Conservation (phyloP, 495 filamentous ascomycete species). For the Aspergillus egyptiacus region DNA sequence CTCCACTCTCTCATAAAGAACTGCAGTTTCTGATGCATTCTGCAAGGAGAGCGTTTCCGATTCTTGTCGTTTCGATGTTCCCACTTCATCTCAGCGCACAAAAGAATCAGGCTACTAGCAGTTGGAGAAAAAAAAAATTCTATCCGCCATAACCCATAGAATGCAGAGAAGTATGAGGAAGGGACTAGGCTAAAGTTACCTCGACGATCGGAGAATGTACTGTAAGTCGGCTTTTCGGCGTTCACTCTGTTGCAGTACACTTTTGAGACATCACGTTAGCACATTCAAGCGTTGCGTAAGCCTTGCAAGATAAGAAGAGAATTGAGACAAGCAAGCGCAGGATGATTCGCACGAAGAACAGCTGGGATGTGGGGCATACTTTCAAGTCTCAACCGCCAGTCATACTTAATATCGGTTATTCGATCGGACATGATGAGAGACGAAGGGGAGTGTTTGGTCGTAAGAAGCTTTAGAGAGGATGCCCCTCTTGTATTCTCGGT, state of each 20-base stretch:
- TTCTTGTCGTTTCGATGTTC: neutral
- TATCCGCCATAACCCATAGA: neutral
- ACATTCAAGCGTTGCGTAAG: slow-evolving; percentile 5
- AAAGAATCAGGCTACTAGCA: neutral
- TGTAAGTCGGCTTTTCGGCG: slow-evolving; percentile 54
- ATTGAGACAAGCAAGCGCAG: neutral
- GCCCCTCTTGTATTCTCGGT: neutral
- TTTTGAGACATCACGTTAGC: slow-evolving; percentile 27
- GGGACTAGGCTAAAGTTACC: slow-evolving; percentile 40
- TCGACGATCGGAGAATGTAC: slow-evolving; percentile 72
- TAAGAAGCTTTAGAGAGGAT: slow-evolving; percentile 2
- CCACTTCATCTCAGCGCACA: neutral
- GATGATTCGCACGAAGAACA: slow-evolving; percentile 11
- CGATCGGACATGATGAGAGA: slow-evolving; percentile 28
- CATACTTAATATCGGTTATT: slow-evolving; percentile 11
- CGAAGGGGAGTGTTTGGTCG: slow-evolving; percentile 1
- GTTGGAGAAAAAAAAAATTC: neutral
- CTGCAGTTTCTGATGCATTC: slow-evolving; percentile 2
- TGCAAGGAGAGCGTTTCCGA: neutral
- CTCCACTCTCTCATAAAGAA: slow-evolving; percentile 29
- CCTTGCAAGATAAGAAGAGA: neutral
- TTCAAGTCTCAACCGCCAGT: slow-evolving; percentile 49
- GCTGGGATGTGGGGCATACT: slow-evolving; percentile 37
- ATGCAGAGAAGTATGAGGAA: neutral
- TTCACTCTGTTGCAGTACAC: slow-evolving; percentile 55